These are phyloP conservation scores for Pythium grandisporangium DNA, from an alignment of 352 stramenopile genomes.

Conservation along the genomic window DNA sequence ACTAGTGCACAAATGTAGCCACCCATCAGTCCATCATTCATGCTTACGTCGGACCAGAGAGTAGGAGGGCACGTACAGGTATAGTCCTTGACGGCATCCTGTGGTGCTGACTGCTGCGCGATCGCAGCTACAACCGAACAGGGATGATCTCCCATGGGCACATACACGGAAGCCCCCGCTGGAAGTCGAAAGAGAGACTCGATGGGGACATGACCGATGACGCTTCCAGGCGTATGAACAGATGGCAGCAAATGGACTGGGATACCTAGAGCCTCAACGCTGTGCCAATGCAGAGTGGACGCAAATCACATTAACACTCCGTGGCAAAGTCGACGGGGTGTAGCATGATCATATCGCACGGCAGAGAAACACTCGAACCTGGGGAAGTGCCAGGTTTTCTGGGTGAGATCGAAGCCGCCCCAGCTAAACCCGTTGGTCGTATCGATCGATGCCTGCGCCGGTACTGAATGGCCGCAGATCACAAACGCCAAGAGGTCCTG, in stretches of 20 bases:
- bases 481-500: slow-evolving; percentile 70
- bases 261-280: slow-evolving; percentile 46
- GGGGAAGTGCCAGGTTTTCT: slow-evolving; percentile 29
- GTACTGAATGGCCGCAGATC: slow-evolving; percentile 39
- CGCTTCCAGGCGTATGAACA: slow-evolving; percentile 35
- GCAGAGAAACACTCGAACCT: slow-evolving; percentile 21
- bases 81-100: too few relatives aligned
- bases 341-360: too few relatives aligned
- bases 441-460: slow-evolving; percentile 43
- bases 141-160: slow-evolving; percentile 74
- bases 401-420: slow-evolving; percentile 44
- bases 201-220: slow-evolving; percentile 25
- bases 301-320: too few relatives aligned
- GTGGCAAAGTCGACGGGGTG: too few relatives aligned
- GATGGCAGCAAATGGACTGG: slow-evolving; percentile 46
- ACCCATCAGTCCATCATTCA: too few relatives aligned
- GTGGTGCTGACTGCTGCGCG: slow-evolving; percentile 13
- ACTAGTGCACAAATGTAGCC: too few relatives aligned
- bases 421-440: slow-evolving; percentile 72
- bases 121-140: slow-evolving; percentile 59
- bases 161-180: slow-evolving; percentile 21
- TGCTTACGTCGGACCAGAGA: too few relatives aligned
- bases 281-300: too few relatives aligned
- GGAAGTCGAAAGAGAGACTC: slow-evolving; percentile 20
- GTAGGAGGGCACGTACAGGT: too few relatives aligned